Base-by-base conservation (phyloP, 2,329 filamentous ascomycete genomes). In the Fusarium domesticum region DNA sequence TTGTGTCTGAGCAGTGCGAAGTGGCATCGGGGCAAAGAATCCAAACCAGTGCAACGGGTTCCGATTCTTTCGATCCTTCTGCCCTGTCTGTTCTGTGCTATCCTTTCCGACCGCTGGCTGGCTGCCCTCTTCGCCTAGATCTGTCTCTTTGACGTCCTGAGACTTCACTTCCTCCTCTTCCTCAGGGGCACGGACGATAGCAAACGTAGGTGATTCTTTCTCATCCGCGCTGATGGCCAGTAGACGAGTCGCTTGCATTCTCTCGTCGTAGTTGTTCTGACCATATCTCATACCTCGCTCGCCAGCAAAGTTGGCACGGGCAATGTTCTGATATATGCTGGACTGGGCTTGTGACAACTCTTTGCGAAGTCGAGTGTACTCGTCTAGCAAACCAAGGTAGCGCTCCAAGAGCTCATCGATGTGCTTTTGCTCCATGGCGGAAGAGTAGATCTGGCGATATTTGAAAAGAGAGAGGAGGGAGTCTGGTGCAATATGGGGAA, bases 221-320 rank as follows among this genome's bases (percentile, higher is more conserved):
- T 47, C 47, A 15, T 53, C 45, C 15, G 46, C 45, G 4, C 42
- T 25, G 6, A 64, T 56, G 7, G 37, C 38, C 20, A 84, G 54
- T 42, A 66, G 64, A 40, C 77, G 68, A 17, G 65, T 66, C 3
- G 85, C 84, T 61, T 81, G 81, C 81, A 89, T 88, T 36, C 87
- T 77, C 52, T 81, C 77, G 64, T 91, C 85, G 61, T 87, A 92
- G 59, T 80, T 77, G 56, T 88, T 83, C 51, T 73, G 76, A 3
- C 85, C 86, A 61, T 85, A 90, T 33, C 80, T 73, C 49, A 80
- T 64, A 23, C 83, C 78, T 11, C 78, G 71, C 60, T 80, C 74
- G n/a, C 79, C 80, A 19, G 78, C 71, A 66, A 88, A 90, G 67
- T 90, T 89, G 49, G 87, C 87, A 45, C 86, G 78, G n/a, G 87